Conservation (phyloP, 176 grass and related monocot species). For the Hyparrhenia diplandra region DNA sequence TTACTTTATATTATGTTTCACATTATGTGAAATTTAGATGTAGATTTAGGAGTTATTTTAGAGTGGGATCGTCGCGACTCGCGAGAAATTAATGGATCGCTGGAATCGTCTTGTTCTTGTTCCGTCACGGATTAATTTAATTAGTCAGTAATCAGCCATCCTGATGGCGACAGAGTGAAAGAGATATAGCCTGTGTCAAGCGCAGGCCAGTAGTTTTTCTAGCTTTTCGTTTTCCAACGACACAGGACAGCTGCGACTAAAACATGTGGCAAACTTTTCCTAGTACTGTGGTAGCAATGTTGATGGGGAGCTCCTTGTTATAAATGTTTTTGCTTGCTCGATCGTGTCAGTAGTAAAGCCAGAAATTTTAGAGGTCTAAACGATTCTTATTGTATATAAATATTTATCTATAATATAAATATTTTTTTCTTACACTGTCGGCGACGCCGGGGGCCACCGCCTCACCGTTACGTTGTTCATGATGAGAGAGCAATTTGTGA, state of each 20-base stretch:
- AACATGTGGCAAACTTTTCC: slow-evolving; percentile 18
- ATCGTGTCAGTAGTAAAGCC: neutral
- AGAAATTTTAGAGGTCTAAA: too few species aligned
- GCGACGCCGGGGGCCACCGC: too few species aligned
- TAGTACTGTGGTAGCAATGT: neutral
- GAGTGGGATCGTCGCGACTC: slow-evolving; percentile 5
- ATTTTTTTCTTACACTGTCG: too few species aligned
- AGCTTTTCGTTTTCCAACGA: neutral
- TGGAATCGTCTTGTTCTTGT: slow-evolving; percentile 6
- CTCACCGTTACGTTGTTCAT: neutral
- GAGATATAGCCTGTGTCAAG: neutral
- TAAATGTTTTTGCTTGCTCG: neutral
- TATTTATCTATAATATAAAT: neutral
- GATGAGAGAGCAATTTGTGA: neutral
- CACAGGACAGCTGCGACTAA: neutral
- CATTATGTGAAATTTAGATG: too few species aligned
- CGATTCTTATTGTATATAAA: too few species aligned
- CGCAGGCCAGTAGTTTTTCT: neutral
- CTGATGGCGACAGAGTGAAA: neutral
- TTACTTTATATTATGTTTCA: too few species aligned
- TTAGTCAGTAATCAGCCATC: neutral
- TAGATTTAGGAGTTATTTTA: too few species aligned
- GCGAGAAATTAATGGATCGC: neutral
- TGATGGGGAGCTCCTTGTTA: neutral
- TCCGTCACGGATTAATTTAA: neutral